A percentile compares a stretch with the other conserved stretches of the same genome.
These are phyloP conservation scores for Agaricales sp. DNA, from an alignment of 1,284 basidiomycete species.

Conservation along the genomic window DNA sequence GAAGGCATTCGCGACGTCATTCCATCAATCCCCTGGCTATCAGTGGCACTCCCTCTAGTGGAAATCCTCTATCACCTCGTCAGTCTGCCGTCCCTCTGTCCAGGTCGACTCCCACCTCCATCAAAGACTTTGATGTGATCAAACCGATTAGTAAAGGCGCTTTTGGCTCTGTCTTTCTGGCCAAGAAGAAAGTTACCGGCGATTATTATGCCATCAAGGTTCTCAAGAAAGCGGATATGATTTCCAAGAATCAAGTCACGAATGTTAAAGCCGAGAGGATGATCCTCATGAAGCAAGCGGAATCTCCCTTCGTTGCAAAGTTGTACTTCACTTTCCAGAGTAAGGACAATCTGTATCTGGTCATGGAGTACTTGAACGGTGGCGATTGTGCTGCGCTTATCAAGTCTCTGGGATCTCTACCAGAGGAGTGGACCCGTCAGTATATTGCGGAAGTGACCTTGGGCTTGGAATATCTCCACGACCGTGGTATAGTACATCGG, in stretches of 20 bases:
- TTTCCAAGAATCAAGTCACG: conserved; percentile 99
- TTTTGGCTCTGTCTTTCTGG: conserved; percentile 96
- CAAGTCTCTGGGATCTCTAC: conserved; percentile 88
- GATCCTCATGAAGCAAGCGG: conserved; percentile 99
- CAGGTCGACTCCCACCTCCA: conserved; percentile 80
- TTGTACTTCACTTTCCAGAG: conserved; percentile 99
- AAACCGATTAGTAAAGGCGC: conserved; percentile 99
- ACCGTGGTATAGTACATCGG: conserved; percentile 95
- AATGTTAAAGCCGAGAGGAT: conserved; percentile 99
- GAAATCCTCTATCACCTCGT: conserved; percentile 77
- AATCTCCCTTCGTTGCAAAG: conserved; percentile 98
- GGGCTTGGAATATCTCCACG: conserved; percentile 92
- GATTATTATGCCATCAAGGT: conserved; percentile 99
- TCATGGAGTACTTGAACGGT: conserved; percentile 98
- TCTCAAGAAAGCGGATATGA: conserved; percentile 99
- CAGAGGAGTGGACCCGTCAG: conserved; percentile 95
- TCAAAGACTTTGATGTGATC: conserved; percentile 99
- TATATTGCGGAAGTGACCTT: conserved; percentile 95
- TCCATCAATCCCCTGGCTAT: conserved; percentile 62
- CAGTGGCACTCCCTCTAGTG: conserved; percentile 34
- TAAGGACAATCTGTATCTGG: conserved; percentile 95
- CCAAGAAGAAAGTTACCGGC: conserved; percentile 96
- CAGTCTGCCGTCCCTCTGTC: conserved; percentile 74
- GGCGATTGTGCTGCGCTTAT: conserved; percentile 96
- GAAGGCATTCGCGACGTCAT: conserved; percentile 50